These are phyloP conservation scores for Fraxinus xanthoxyloides DNA, from an alignment of 305 asterid species.

Conservation along the genomic window DNA sequence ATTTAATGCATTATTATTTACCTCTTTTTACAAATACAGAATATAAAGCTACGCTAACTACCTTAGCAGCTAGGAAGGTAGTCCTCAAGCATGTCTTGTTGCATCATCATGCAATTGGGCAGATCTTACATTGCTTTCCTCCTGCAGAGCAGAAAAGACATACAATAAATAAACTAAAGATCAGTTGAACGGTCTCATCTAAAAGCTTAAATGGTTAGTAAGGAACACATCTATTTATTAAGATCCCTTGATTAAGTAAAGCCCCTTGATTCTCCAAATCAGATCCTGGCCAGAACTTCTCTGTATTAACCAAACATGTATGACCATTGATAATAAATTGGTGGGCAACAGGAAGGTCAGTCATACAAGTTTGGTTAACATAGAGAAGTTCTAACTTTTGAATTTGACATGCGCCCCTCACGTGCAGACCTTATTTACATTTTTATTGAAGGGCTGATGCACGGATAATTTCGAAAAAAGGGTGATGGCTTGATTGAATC, in stretches of 20 bases:
- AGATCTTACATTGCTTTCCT: constrained; percentile 67
- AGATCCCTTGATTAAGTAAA: neutral
- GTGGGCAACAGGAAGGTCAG: neutral
- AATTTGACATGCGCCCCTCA: neutral
- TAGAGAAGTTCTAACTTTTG: neutral
- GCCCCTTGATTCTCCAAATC: neutral
- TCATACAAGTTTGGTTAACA: neutral
- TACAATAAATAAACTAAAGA: constrained; percentile 3
- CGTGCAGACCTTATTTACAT: neutral
- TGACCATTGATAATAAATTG: neutral
- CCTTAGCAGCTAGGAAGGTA: constrained; percentile 20
- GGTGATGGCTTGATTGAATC: neutral
- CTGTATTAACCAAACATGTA: neutral
- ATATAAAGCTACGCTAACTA: neutral
- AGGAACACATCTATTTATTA: neutral
- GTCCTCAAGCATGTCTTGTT: constrained; percentile 59
- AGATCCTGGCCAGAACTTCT: neutral
- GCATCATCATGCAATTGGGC: constrained; percentile 72
- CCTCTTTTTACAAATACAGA: neutral
- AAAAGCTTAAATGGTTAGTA: neutral
- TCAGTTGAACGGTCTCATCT: neutral
- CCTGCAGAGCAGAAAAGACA: constrained; percentile 39
- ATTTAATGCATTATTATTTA: neutral
- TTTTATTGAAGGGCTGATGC: neutral
- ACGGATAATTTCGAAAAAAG: neutral